Conservation (phyloP, 164 flowering plant species). For the Protea cynaroides region DNA sequence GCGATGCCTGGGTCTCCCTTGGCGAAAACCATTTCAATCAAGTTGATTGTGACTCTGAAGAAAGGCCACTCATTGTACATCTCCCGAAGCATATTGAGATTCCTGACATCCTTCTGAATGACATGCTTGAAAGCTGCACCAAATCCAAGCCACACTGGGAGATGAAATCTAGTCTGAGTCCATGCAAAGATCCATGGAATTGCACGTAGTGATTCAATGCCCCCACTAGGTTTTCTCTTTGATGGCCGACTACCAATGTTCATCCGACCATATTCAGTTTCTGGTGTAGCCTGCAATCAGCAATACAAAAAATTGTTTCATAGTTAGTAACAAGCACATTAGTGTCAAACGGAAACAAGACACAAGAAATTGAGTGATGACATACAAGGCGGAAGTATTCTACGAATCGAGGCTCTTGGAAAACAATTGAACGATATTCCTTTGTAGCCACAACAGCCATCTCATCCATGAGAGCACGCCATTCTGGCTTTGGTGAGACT, state of each 20-base stretch:
- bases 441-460: slow-evolving; percentile 85
- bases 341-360: background rate
- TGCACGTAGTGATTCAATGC: slow-evolving; percentile 96
- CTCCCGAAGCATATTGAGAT: slow-evolving; percentile 73
- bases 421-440: slow-evolving; percentile 83
- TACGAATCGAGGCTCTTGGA: slow-evolving; percentile 90
- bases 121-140: slow-evolving; percentile 83
- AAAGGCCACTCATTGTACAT: slow-evolving; percentile 99
- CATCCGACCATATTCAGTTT: slow-evolving; percentile 96
- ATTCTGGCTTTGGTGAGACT: slow-evolving; percentile 86
- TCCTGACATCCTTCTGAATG: slow-evolving; percentile 65
- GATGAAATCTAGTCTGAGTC: slow-evolving; percentile 99
- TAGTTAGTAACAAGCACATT: background rate
- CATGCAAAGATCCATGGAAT: slow-evolving; percentile 99
- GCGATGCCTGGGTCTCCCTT: slow-evolving; percentile 99
- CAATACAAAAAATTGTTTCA: background rate
- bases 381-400: slow-evolving; percentile 98
- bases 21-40: slow-evolving; percentile 98
- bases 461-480: slow-evolving; percentile 93
- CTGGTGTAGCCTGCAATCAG: slow-evolving; percentile 86
- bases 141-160: slow-evolving; percentile 98
- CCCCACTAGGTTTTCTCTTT: slow-evolving; percentile 98
- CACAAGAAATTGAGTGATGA: background rate
- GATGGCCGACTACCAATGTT: slow-evolving; percentile 99
- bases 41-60: slow-evolving; percentile 93